Conservation (phyloP, 208 protist genomes). For the Entamoeba invadens region DNA sequence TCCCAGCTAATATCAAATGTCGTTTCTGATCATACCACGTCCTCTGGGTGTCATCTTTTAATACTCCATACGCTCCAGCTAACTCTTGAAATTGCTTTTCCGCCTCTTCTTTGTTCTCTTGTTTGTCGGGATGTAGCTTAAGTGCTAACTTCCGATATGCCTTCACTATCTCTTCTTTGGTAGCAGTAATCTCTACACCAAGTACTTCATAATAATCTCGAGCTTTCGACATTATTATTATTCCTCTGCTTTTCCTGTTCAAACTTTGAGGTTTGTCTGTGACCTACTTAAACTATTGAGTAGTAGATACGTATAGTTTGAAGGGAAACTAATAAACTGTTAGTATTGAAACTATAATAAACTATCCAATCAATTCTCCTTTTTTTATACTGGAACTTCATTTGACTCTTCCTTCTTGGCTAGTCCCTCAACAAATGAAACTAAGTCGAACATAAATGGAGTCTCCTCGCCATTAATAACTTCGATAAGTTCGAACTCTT, state of each 20-base stretch:
- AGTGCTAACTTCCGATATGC: constrained; percentile 68
- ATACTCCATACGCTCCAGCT: constrained; percentile 80
- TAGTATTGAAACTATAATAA: no score
- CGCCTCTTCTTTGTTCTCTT: constrained; percentile 3
- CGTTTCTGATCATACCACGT: constrained; percentile 84
- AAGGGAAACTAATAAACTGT: no score
- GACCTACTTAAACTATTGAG: no score
- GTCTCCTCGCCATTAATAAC: not conserved
- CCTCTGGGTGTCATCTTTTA: constrained; percentile 80
- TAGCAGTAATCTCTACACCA: not conserved
- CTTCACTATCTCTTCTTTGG: constrained; percentile 52
- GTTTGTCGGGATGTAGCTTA: constrained; percentile 66
- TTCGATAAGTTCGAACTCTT: not conserved
- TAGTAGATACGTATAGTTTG: no score
- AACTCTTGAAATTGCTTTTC: constrained; percentile 44
- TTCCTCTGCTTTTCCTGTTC: no score
- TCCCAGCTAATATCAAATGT: constrained; percentile 35
- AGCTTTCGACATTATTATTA: not conserved
- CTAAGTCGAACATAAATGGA: not conserved
- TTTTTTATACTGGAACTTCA: no score
- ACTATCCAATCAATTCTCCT: no score
- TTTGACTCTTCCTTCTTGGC: no score
- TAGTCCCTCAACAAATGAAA: not conserved
- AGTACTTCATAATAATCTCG: constrained; percentile 11
- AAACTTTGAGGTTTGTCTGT: no score